These are phyloP conservation scores for Bruguiera sexangula DNA, from an alignment of 345 rosid genomes.

Conservation along the genomic window DNA sequence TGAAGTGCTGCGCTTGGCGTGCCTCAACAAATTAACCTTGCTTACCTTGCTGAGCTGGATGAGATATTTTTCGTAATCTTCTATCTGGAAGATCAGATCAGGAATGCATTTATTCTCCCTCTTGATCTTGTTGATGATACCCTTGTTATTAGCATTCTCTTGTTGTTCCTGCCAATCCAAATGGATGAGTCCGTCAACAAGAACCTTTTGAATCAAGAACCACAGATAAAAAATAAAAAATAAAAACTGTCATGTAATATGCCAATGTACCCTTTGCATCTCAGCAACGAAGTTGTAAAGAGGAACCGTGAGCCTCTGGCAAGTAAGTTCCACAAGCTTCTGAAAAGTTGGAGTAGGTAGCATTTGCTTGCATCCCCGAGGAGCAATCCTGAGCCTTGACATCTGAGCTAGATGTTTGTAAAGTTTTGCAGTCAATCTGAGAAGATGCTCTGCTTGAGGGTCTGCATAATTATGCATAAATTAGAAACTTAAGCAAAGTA, in stretches of 20 bases:
- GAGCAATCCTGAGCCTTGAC: constrained; percentile 65
- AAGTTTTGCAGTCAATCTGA: constrained; percentile 51
- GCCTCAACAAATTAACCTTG: constrained; percentile 66
- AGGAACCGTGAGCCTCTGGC: constrained; percentile 71
- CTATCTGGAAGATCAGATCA: constrained; percentile 75
- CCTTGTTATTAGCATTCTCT: constrained; percentile 47
- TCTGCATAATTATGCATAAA: constrained; percentile 43
- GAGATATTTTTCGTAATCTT: constrained; percentile 71
- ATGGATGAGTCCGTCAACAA: constrained; percentile 8
- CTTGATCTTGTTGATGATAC: constrained; percentile 66
- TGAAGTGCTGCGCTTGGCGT: constrained; percentile 83
- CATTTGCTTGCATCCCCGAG: constrained; percentile 71
- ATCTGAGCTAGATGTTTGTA: constrained; percentile 80
- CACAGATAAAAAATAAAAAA: too few relatives aligned
- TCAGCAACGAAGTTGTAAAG: constrained; percentile 68
- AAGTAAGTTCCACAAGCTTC: constrained; percentile 70
- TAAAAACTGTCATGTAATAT: neutral
- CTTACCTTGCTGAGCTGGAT: constrained; percentile 72
- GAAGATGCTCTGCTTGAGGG: constrained; percentile 59
- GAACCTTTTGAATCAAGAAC: constrained; percentile 2
- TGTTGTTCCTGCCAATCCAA: constrained; percentile 54
- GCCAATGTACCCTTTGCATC: constrained; percentile 49
- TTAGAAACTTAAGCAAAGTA: constrained; percentile 13
- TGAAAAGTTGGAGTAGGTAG: constrained; percentile 63
- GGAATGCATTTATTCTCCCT: constrained; percentile 90